Conservation (phyloP, 176 grass and related monocot genomes). For the Stipa capillata region DNA sequence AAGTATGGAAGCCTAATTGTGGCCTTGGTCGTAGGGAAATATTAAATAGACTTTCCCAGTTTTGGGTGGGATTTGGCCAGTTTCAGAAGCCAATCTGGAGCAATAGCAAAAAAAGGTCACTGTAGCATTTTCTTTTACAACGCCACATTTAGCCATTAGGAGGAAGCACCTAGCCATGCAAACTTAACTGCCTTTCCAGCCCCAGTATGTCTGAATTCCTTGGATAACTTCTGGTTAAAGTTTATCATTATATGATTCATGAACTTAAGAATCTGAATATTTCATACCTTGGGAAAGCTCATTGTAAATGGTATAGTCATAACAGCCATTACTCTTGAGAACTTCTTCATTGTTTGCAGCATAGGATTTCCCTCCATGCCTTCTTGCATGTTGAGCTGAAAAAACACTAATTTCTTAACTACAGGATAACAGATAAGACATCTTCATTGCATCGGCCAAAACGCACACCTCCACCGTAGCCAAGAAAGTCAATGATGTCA, state of each 20-base stretch:
- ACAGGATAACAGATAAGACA: neutral
- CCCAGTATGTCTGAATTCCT: neutral
- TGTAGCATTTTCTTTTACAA: neutral
- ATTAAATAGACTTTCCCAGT: neutral
- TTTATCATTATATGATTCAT: neutral
- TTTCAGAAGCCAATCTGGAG: constrained; percentile 1
- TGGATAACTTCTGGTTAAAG: neutral
- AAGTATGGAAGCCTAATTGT: neutral
- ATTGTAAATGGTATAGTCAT: constrained; percentile 63
- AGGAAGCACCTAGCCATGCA: neutral
- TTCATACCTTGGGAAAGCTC: constrained; percentile 79
- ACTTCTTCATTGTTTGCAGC: constrained; percentile 58
- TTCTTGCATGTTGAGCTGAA: constrained; percentile 93
- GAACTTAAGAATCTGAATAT: neutral
- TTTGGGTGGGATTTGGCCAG: neutral
- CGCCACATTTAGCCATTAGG: neutral
- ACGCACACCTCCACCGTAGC: constrained; percentile 68
- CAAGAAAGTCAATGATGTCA: constrained; percentile 67
- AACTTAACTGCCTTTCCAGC: neutral
- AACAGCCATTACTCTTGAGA: constrained; percentile 62
- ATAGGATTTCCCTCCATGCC: constrained; percentile 91
- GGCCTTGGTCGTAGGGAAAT: neutral
- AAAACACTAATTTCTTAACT: neutral
- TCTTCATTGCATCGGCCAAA: neutral
- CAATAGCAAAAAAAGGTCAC: neutral